Conservation (phyloP, 768 basidiomycete species). For the Mycena pura region DNA sequence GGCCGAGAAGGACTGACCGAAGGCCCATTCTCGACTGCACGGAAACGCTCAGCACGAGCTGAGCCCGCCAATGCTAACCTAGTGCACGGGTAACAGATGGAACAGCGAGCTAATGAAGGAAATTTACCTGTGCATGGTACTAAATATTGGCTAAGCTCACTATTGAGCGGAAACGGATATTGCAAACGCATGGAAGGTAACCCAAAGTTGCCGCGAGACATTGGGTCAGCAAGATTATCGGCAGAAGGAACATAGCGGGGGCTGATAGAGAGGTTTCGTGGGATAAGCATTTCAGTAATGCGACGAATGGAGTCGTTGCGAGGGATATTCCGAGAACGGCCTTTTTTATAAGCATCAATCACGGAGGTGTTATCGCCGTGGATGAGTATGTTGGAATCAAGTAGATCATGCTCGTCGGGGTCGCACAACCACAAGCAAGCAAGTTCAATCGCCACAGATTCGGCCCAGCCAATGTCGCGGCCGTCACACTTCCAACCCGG, state of each 20-base stretch:
- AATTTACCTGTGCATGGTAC: conserved; percentile 7
- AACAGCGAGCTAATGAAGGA: too few species aligned
- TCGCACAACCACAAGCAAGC: conserved; percentile 14
- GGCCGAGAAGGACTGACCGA: conserved; percentile 13
- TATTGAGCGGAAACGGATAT: conserved; percentile 16
- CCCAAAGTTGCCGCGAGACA: conserved; percentile 21
- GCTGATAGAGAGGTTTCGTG: conserved; percentile 28
- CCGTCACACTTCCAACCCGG: conserved; percentile 30
- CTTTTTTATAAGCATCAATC: conserved; percentile 8
- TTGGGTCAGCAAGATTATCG: conserved; percentile 35
- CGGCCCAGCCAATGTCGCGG: conserved; percentile 39
- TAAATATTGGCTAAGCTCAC: conserved; percentile 22
- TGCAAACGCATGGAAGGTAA: not conserved
- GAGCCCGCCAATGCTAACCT: not conserved
- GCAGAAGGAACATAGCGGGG: conserved; percentile 34
- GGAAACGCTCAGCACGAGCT: conserved; percentile 7
- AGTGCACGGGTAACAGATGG: too few species aligned
- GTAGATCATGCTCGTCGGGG: not conserved
- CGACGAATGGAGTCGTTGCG: conserved; percentile 1
- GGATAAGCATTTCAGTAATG: too few species aligned
- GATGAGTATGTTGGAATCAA: not conserved
- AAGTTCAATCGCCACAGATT: conserved; percentile 36
- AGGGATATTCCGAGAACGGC: not conserved
- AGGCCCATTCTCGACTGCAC: not conserved
- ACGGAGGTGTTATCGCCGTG: conserved; percentile 8